These are phyloP conservation scores for Boletus fagicola DNA, from an alignment of 768 basidiomycete genomes.

Conservation along the genomic window DNA sequence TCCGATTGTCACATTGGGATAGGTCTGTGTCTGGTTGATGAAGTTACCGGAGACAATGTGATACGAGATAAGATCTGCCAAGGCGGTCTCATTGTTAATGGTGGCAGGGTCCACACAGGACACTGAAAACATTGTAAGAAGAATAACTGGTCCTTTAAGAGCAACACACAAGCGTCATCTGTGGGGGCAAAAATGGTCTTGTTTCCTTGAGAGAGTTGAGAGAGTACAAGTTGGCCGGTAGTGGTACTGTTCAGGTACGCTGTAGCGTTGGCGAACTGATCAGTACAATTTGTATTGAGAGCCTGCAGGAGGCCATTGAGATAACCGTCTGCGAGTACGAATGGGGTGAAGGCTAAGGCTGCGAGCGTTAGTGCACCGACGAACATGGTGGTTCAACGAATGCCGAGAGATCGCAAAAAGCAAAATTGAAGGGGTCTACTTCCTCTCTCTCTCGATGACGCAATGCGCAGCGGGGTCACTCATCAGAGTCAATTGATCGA, in stretches of 20 bases:
- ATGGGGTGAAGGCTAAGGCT: constrained; percentile 26
- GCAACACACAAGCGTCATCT: constrained; percentile 51
- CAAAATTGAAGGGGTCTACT: background rate
- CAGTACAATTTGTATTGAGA: constrained; percentile 41
- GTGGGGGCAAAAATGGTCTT: constrained; percentile 58
- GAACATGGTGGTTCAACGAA: constrained; percentile 20
- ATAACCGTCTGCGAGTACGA: constrained; percentile 33
- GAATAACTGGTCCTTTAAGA: background rate
- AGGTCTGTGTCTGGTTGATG: constrained; percentile 39
- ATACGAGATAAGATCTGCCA: constrained; percentile 54
- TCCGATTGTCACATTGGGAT: constrained; percentile 61
- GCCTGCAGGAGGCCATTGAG: constrained; percentile 36
- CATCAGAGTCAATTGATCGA: constrained; percentile 3
- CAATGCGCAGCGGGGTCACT: constrained; percentile 26
- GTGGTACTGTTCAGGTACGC: constrained; percentile 43
- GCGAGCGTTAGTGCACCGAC: background rate
- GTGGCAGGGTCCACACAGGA: background rate
- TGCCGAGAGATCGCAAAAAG: background rate
- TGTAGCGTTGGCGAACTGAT: constrained; percentile 40
- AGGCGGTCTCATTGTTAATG: constrained; percentile 31
- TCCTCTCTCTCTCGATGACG: constrained; percentile 19
- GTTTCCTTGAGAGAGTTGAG: constrained; percentile 42
- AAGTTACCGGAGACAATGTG: constrained; percentile 57
- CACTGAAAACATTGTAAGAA: constrained; percentile 14
- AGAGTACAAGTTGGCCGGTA: constrained; percentile 44